phyloP scores from a whole-genome alignment of 805 yeast species.

The Lipomyces chichibuensis region DNA sequence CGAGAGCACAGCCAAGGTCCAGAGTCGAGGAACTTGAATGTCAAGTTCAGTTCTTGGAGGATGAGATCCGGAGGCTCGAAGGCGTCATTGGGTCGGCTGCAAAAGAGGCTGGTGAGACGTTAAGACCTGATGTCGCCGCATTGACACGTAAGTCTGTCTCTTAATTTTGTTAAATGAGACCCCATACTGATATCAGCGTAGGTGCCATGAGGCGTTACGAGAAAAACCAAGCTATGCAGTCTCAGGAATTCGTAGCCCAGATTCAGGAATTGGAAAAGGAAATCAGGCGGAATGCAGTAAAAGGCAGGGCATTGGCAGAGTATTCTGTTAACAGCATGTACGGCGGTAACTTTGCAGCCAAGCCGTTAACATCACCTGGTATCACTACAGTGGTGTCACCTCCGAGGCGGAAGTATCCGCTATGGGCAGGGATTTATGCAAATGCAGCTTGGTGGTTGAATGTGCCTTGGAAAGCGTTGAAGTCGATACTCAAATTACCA shows the following conservation, averaged over 20 bases:
- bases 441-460: constrained; percentile 2
- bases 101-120: background rate
- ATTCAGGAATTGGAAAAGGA: constrained; percentile 11
- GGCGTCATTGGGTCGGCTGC: constrained; percentile 2
- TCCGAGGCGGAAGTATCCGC: constrained; percentile 2
- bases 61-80: constrained; percentile 1
- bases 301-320: background rate
- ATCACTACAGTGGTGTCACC: background rate
- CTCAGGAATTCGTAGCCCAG: constrained; percentile 9
- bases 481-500: constrained; percentile 9
- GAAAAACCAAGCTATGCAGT: constrained; percentile 7
- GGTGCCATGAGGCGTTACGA: constrained; percentile 23
- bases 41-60: background rate
- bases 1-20: background rate
- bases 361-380: background rate
- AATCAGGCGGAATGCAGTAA: constrained; percentile 6
- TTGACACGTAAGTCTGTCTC: constrained; percentile 1
- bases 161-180: background rate
- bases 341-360: background rate
- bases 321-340: background rate
- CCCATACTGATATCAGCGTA: background rate
- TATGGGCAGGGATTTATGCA: background rate
- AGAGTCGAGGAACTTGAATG: constrained; percentile 4
- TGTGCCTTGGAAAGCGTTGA: constrained; percentile 4
- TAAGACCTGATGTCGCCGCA: constrained; percentile 8